Evolutionary conservation across 139 green algal species (phyloP), one percentile per base, ranked within the genome.

Genomic region (Yamagishiella unicocca): DNA sequence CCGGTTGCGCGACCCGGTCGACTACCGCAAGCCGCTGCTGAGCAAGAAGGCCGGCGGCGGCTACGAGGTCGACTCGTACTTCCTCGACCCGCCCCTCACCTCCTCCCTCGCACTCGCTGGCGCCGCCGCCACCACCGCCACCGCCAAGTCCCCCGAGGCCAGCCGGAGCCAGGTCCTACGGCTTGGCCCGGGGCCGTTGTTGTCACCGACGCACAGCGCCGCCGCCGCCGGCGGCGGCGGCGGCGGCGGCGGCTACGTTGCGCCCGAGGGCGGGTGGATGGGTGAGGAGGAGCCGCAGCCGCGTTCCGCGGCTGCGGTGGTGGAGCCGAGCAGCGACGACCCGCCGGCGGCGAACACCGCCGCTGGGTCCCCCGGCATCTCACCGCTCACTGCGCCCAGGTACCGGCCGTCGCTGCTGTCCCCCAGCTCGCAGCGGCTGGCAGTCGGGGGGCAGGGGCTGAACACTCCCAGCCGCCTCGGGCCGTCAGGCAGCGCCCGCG

Each of bases 341-440:
- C 27, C 70, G 27, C 29, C 64, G 8, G 40, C 37, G 31, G 61
- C 79, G 17, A 64, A 87, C 66, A 87, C 81, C 14, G n/a, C n/a
- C n/a, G n/a, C n/a, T n/a, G n/a, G n/a, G n/a, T n/a, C n/a, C n/a
- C n/a, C n/a, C n/a, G n/a, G n/a, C n/a, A 79, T 75, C 81, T 79
- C 81, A 0, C 81, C 64, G 46, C 45, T 87, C 8, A 87, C 81
- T 0, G 21, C n/a, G 17, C 45, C 64, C 5, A 43, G 81, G 8
- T 87, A 87, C 62, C 66, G 64, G n/a, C 81, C 64, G 4, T 87
- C 81, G 66, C 45, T 87, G 1, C 81, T 87, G 45, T 42, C 64
- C 24, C 17, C 64, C 43, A 87, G 81, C 45, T 50, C 81, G 33
- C 19, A 55, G 4, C 81, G 81, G 10, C 66, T 87, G 33, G 45